Percentiles rank a stretch among this genome's conserved stretches.
Conservation (phyloP, 108 stramenopile genomes). For the Cyclostephanos invisitatus region DNA sequence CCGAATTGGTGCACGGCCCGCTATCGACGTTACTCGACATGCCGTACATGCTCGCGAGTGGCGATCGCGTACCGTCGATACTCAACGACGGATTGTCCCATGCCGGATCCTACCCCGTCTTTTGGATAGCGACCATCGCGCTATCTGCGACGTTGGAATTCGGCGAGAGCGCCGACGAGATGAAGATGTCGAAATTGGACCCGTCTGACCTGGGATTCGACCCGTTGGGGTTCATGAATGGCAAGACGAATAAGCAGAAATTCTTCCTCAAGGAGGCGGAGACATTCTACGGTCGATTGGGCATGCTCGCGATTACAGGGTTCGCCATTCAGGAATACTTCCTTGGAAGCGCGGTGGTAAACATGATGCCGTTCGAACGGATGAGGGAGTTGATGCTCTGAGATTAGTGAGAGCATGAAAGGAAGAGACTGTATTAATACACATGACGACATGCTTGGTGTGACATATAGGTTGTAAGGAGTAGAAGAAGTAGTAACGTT, state of each 20-base stretch:
- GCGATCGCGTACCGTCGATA: slow-evolving; percentile 65
- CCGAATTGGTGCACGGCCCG: slow-evolving; percentile 63
- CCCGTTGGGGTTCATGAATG: slow-evolving; percentile 30
- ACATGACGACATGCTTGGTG: neutral
- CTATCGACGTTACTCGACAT: slow-evolving; percentile 39
- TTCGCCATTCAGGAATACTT: slow-evolving; percentile 74
- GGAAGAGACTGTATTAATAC: neutral
- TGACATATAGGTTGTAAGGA: neutral
- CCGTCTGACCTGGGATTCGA: slow-evolving; percentile 56
- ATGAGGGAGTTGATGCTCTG: neutral
- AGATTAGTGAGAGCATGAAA: neutral
- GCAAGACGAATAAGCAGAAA: slow-evolving; percentile 17
- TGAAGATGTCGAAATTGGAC: slow-evolving; percentile 8
- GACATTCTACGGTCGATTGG: slow-evolving; percentile 76
- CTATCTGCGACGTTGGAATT: slow-evolving; percentile 48
- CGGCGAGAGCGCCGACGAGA: slow-evolving; percentile 15
- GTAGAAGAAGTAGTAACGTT: too few relatives aligned
- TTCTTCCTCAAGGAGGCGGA: slow-evolving; percentile 60
- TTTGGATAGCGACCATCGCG: slow-evolving; percentile 56
- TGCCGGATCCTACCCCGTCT: slow-evolving; percentile 46
- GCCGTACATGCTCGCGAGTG: slow-evolving; percentile 31
- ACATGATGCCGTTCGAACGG: slow-evolving; percentile 23
- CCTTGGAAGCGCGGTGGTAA: slow-evolving; percentile 49
- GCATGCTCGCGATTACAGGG: slow-evolving; percentile 75
- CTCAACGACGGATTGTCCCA: slow-evolving; percentile 75